Conservation (phyloP, 495 filamentous ascomycete species). For the Aspergillus taichungensis region DNA sequence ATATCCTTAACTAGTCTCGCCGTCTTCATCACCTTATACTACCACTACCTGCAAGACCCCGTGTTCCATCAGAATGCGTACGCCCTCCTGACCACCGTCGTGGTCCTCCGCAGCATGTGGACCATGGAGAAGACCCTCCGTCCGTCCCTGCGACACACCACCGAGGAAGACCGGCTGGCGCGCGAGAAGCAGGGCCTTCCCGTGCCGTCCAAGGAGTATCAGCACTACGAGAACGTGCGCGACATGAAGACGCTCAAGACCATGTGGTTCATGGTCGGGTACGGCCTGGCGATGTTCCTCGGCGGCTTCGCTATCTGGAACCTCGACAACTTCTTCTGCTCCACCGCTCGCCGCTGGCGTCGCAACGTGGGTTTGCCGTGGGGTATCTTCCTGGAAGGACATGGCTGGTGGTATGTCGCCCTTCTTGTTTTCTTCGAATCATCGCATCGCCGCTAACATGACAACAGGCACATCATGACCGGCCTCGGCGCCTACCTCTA, state of each 20-base stretch:
- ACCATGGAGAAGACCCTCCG: constrained; percentile 80
- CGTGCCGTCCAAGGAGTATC: constrained; percentile 32
- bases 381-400: constrained; percentile 83
- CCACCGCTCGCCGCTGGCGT: constrained; percentile 59
- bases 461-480: constrained; percentile 55
- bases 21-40: constrained; percentile 81
- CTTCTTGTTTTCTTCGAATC: not conserved
- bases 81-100: constrained; percentile 64
- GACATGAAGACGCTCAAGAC: constrained; percentile 51
- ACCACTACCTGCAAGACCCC: constrained; percentile 89
- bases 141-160: constrained; percentile 40
- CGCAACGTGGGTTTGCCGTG: constrained; percentile 73
- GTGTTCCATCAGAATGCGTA: constrained; percentile 89
- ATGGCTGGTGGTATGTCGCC: constrained; percentile 88
- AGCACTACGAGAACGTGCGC: constrained; percentile 43
- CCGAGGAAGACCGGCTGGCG: constrained; percentile 34
- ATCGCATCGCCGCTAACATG: constrained; percentile 2
- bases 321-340: constrained; percentile 77
- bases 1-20: constrained; percentile 52
- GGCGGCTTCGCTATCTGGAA: constrained; percentile 83
- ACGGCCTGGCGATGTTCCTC: constrained; percentile 67
- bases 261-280: constrained; percentile 69
- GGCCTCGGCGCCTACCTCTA: constrained; percentile 69
- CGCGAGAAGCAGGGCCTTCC: constrained; percentile 31
- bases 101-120: constrained; percentile 76